Conservation (phyloP, 441 rosid genomes). For the Dalechampia spathulata region DNA sequence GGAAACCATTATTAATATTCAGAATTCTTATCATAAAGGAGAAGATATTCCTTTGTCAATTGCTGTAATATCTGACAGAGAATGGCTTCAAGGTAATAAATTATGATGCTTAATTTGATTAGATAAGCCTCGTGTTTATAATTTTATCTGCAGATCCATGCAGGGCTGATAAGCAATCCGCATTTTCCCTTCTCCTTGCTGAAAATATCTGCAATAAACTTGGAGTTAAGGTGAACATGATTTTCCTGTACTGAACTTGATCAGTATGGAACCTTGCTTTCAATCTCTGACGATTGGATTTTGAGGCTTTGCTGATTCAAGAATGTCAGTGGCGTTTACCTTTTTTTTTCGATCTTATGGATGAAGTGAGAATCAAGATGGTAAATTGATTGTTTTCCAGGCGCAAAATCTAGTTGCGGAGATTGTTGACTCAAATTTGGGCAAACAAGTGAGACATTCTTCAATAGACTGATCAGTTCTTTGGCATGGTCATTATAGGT, state of each 20-base stretch:
- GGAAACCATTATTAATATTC: conserved; percentile 52
- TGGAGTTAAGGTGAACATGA: conserved; percentile 57
- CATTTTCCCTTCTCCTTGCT: conserved; percentile 87
- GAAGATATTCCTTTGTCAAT: conserved; percentile 66
- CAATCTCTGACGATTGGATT: background rate
- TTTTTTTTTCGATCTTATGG: background rate
- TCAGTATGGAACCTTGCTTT: conserved; percentile 2
- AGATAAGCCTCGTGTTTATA: conserved; percentile 9
- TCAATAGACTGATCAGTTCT: conserved; percentile 9
- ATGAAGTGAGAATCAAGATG: conserved; percentile 10
- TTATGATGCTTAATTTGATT: conserved; percentile 11
- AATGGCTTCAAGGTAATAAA: conserved; percentile 57
- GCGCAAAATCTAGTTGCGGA: conserved; percentile 91
- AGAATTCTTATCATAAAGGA: conserved; percentile 39
- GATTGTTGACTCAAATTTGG: conserved; percentile 84
- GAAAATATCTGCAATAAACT: conserved; percentile 82
- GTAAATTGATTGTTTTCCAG: conserved; percentile 26
- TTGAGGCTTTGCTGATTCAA: conserved; percentile 3
- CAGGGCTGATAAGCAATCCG: conserved; percentile 86
- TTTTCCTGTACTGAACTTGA: conserved; percentile 1
- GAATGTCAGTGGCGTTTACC: background rate
- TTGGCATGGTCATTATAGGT: background rate
- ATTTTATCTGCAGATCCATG: conserved; percentile 57
- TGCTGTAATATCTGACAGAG: conserved; percentile 79
- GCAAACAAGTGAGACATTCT: conserved; percentile 65